Conservation (phyloP, 768 basidiomycete species). For the Tricholoma furcatifolium region DNA sequence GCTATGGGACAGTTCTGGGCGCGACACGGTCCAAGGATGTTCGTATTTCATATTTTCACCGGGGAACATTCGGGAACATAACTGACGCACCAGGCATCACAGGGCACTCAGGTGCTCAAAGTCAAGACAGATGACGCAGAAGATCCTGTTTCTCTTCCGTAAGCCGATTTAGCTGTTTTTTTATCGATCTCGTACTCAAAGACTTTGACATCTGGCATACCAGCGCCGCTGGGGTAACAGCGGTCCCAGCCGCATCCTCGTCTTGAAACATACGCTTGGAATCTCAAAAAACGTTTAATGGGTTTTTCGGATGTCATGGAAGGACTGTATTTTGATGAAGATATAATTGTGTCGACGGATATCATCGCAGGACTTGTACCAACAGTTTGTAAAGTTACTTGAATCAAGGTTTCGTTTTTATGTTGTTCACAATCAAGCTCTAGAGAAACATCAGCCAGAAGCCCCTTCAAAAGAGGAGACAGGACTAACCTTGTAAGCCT, state of each 20-base stretch:
- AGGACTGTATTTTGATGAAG: background rate
- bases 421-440: constrained; percentile 75
- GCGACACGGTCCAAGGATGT: constrained; percentile 18
- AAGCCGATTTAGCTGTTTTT: constrained; percentile 3
- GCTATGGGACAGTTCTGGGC: constrained; percentile 23
- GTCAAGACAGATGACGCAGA: constrained; percentile 21
- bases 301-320: background rate
- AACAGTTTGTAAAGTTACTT: background rate
- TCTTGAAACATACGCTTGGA: background rate
- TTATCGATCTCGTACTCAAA: background rate
- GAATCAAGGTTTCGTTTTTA: constrained; percentile 54
- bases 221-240: constrained; percentile 23
- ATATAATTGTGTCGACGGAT: background rate
- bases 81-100: background rate
- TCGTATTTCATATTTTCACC: constrained; percentile 3
- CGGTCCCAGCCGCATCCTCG: constrained; percentile 9
- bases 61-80: background rate
- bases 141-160: constrained; percentile 23
- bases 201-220: background rate
- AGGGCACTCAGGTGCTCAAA: constrained; percentile 22
- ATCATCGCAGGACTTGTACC: background rate
- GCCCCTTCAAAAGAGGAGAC: constrained; percentile 1
- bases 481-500: constrained; percentile 77
- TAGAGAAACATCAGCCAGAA: constrained; percentile 26
- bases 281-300: background rate